Percentiles rank a stretch among this genome's conserved stretches.
These are phyloP conservation scores for Raddia guianensis DNA, from an alignment of 176 grass and related monocot genomes.

Conservation along the genomic window DNA sequence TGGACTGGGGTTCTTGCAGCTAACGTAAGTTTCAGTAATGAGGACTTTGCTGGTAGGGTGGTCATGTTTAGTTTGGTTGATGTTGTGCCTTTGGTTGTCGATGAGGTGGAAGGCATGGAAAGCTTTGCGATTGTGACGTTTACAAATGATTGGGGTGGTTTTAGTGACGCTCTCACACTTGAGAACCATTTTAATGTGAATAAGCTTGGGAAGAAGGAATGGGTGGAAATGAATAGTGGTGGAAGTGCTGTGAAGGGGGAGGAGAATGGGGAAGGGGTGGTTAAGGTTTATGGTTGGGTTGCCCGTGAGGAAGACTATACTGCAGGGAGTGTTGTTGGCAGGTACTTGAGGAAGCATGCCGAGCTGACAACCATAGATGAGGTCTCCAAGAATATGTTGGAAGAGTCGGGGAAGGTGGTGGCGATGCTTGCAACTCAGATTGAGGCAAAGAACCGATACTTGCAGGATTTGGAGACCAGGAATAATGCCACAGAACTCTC, in stretches of 20 bases:
- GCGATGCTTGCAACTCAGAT: slow-evolving; percentile 59
- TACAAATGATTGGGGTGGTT: slow-evolving; percentile 62
- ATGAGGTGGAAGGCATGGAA: slow-evolving; percentile 29
- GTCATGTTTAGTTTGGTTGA: slow-evolving; percentile 45
- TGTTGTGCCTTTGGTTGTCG: slow-evolving; percentile 47
- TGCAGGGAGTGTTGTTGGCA: slow-evolving; percentile 37
- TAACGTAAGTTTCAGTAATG: slow-evolving; percentile 18
- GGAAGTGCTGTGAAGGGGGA: background rate
- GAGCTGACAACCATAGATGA: slow-evolving; percentile 60
- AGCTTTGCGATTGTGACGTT: slow-evolving; percentile 61
- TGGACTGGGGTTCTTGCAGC: slow-evolving; percentile 73
- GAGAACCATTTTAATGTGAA: slow-evolving; percentile 61
- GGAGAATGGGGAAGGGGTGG: background rate
- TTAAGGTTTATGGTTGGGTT: slow-evolving; percentile 76
- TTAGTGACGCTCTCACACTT: slow-evolving; percentile 60
- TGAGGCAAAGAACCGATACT: slow-evolving; percentile 60
- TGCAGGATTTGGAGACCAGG: slow-evolving; percentile 76
- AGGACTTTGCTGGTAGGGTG: slow-evolving; percentile 38
- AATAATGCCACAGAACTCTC: slow-evolving; percentile 60
- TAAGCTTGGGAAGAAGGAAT: slow-evolving; percentile 66
- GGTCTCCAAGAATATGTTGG: slow-evolving; percentile 51
- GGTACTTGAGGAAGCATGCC: slow-evolving; percentile 69
- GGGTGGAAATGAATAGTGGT: slow-evolving; percentile 5
- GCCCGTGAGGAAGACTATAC: slow-evolving; percentile 65
- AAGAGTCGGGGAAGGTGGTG: slow-evolving; percentile 55